Percentiles rank a stretch among this genome's conserved stretches.
Evolutionary conservation across 108 stramenopile species (phyloP).

Genomic region (Pseudonitzschia pungens): DNA sequence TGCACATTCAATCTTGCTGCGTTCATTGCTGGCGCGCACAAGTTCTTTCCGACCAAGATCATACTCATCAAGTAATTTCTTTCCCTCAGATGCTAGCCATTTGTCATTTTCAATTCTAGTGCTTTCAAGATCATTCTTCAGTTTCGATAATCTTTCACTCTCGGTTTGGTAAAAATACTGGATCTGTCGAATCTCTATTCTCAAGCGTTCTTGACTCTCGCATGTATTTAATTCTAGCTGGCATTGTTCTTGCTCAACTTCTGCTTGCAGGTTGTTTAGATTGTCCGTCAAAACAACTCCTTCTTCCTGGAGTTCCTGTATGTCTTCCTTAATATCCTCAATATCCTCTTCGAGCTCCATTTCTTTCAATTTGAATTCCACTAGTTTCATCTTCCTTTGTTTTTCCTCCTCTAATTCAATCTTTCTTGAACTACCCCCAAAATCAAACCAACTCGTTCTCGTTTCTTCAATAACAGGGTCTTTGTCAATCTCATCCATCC

Average conservation of each 20-base stretch:
- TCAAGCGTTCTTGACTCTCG: conserved; percentile 1
- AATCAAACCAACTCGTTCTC: conserved; percentile 17
- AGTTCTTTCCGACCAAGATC: background rate
- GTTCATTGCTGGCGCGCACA: background rate
- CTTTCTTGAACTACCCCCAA: conserved; percentile 10
- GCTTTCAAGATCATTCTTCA: conserved; percentile 11
- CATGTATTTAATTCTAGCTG: conserved; percentile 6
- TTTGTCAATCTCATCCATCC: background rate
- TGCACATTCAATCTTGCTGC: background rate
- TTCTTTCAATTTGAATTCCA: conserved; percentile 29
- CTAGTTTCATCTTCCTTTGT: conserved; percentile 17
- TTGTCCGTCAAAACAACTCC: background rate
- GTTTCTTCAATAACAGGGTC: conserved; percentile 6
- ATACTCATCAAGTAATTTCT: conserved; percentile 6
- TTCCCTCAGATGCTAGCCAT: conserved; percentile 16
- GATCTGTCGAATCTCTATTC: background rate
- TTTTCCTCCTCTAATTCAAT: conserved; percentile 26
- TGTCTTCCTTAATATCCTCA: conserved; percentile 12
- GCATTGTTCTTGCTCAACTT: conserved; percentile 7
- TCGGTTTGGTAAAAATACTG: conserved; percentile 3
- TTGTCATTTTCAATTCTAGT: conserved; percentile 12
- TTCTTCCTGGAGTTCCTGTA: conserved; percentile 6
- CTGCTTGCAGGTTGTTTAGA: background rate
- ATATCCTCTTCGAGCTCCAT: conserved; percentile 32
- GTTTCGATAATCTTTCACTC: conserved; percentile 1